These are phyloP conservation scores for Rhexocercosporidium sp. DNA, from an alignment of 2,329 filamentous ascomycete genomes.

Conservation along the genomic window DNA sequence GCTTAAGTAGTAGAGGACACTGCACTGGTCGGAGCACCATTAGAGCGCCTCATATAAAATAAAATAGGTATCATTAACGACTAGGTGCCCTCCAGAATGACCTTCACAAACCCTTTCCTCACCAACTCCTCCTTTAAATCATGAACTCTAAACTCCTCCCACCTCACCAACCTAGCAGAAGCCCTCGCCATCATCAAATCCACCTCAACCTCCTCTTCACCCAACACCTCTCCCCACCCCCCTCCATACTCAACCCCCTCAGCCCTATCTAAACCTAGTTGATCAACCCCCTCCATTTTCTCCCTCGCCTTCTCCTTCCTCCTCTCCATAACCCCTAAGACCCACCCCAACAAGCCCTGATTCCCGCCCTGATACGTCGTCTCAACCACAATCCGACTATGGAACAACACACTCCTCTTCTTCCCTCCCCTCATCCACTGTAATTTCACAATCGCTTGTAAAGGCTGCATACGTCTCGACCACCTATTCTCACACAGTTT, in stretches of 20 bases:
- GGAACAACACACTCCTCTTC: not conserved
- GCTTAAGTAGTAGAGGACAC: not conserved
- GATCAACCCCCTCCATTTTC: not conserved
- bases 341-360: not conserved
- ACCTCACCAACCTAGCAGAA: not conserved
- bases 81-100: not conserved
- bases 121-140: not conserved
- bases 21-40: not conserved
- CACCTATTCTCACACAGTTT: not conserved
- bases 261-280: not conserved
- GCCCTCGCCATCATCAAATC: not conserved
- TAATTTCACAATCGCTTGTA: not conserved
- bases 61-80: not conserved
- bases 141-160: not conserved
- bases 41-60: not conserved
- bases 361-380: not conserved
- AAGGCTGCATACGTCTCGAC: not conserved
- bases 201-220: not conserved
- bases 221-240: not conserved
- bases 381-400: not conserved
- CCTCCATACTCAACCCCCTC: not conserved
- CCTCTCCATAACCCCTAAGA: not conserved
- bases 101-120: conserved; percentile 5
- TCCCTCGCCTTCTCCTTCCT: not conserved
- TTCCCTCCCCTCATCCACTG: not conserved